A percentile compares a stretch with the other conserved stretches of the same genome.
Evolutionary conservation across 2,329 filamentous ascomycete species (phyloP).

Genomic region (Ophiostoma quercus): DNA sequence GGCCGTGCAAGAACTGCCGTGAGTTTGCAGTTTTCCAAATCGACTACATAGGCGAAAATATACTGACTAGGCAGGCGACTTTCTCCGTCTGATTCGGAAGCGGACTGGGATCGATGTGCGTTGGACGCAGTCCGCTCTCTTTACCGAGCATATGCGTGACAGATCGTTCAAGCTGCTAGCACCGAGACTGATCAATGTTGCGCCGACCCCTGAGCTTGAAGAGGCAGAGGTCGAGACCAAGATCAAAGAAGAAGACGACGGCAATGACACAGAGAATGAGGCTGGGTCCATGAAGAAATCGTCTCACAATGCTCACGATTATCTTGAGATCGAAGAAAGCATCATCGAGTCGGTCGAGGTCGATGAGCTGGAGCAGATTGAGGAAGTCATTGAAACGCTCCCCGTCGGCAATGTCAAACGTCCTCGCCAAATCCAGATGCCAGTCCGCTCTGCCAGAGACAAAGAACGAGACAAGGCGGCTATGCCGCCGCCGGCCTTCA

Average conservation of each 20-base stretch:
- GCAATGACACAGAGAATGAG: conserved; percentile 1
- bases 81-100: conserved; percentile 11
- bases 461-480: not conserved
- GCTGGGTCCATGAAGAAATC: not conserved
- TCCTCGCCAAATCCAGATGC: not conserved
- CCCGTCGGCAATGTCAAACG: conserved; percentile 15
- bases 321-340: not conserved
- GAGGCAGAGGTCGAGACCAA: not conserved
- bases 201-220: not conserved
- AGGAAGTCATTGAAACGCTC: not conserved
- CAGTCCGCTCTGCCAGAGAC: not conserved
- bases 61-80: conserved; percentile 19
- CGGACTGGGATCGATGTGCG: conserved; percentile 19
- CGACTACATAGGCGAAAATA: no score
- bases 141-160: conserved; percentile 1
- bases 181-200: not conserved
- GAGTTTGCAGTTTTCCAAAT: not conserved
- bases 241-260: conserved; percentile 12
- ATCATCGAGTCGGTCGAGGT: not conserved
- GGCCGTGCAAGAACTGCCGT: conserved; percentile 26
- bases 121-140: conserved; percentile 5
- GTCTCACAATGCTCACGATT: not conserved
- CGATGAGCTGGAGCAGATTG: not conserved
- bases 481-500: not conserved
- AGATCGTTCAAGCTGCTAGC: not conserved